Percentiles rank a stretch among this genome's conserved stretches.
These are phyloP conservation scores for Epichloe glyceriae DNA, from an alignment of 2,329 filamentous ascomycete species.

Conservation along the genomic window DNA sequence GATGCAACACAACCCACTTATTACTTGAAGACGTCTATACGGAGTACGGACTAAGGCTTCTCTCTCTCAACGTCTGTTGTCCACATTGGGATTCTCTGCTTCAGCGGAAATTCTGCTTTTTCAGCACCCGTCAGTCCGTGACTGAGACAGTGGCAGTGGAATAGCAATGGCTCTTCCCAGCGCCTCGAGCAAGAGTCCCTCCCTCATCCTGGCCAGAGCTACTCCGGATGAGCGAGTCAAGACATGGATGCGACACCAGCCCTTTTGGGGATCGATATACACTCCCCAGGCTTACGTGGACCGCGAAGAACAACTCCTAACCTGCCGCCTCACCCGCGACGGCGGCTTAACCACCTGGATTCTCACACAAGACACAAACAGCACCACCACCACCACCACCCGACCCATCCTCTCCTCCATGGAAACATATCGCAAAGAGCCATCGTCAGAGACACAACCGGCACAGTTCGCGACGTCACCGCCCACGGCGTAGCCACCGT, in stretches of 20 bases:
- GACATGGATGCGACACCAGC: conserved; percentile 43
- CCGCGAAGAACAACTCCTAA: conserved; percentile 44
- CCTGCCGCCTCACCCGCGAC: conserved; percentile 42
- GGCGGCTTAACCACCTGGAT: conserved; percentile 53
- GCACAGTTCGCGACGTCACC: conserved; percentile 35
- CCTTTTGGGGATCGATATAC: conserved; percentile 47
- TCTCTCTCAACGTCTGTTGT: too few species aligned
- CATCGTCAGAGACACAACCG: conserved; percentile 27
- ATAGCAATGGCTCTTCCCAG: neutral
- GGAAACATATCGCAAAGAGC: conserved; percentile 51
- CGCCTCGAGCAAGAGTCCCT: neutral
- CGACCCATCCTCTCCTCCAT: conserved; percentile 48
- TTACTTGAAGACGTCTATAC: too few species aligned
- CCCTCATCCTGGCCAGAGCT: conserved; percentile 36
- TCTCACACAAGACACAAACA: conserved; percentile 28
- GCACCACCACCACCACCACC: conserved; percentile 10
- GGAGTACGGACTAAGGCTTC: too few species aligned
- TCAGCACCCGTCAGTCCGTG: too few species aligned
- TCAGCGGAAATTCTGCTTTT: too few species aligned
- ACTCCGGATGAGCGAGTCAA: conserved; percentile 39
- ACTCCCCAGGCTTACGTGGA: conserved; percentile 41
- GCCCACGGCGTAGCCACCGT: conserved; percentile 70
- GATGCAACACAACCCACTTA: too few species aligned
- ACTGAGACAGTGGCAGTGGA: neutral
- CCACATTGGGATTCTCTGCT: too few species aligned